Evolutionary conservation across 148 eudicot genomes (phyloP).

Genomic region (Silene latifolia): DNA sequence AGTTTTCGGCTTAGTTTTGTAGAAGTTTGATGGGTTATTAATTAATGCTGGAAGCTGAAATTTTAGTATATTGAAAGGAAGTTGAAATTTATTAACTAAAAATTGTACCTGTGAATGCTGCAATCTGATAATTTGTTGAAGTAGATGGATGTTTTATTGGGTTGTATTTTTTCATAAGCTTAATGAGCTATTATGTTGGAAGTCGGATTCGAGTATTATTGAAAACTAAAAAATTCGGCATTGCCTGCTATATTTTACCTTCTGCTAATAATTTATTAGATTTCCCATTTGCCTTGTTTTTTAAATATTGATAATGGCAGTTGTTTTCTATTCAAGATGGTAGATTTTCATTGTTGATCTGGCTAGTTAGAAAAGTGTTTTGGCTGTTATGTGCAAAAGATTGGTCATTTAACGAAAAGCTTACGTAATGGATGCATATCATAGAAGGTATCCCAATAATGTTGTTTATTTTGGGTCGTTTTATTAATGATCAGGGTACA

Average conservation of each 20-base stretch:
- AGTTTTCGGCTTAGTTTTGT: not conserved
- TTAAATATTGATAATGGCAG: not conserved
- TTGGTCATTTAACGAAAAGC: constrained; percentile 1
- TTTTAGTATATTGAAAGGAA: not conserved
- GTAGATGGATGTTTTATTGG: not conserved
- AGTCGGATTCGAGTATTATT: not conserved
- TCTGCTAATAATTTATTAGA: not conserved
- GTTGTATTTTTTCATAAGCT: no score
- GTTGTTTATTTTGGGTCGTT: not conserved
- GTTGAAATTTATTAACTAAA: not conserved
- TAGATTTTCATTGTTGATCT: not conserved
- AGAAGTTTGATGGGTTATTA: not conserved
- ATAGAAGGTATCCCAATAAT: not conserved
- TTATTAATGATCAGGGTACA: constrained; percentile 48
- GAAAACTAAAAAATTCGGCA: not conserved
- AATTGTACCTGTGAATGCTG: not conserved
- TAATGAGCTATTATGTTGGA: not conserved
- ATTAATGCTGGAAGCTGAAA: not conserved
- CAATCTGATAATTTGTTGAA: not conserved
- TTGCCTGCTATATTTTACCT: not conserved
- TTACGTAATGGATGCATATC: not conserved
- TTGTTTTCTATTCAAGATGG: not conserved
- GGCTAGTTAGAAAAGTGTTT: not conserved
- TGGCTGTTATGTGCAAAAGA: not conserved
- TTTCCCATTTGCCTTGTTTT: not conserved